Conservation (phyloP, 176 grass and related monocot species). For the Rhynchospora tenuis region DNA sequence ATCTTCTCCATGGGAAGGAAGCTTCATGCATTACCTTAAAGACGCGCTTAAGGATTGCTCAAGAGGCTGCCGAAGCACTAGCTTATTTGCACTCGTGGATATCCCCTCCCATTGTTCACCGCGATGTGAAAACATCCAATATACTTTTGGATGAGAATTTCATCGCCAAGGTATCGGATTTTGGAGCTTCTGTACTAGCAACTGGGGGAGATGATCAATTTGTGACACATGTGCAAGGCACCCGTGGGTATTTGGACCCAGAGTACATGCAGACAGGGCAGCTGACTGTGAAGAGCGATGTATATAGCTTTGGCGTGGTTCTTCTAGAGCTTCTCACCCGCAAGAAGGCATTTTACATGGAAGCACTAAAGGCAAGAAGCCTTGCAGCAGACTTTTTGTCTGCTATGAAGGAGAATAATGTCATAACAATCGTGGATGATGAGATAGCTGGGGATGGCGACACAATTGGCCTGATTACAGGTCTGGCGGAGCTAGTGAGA, state of each 20-base stretch:
- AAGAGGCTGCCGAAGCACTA: not conserved
- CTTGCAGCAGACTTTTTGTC: not conserved
- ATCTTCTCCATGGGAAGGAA: not conserved
- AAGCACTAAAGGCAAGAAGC: not conserved
- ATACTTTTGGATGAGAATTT: constrained; percentile 19
- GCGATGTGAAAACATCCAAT: constrained; percentile 34
- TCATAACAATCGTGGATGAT: not conserved
- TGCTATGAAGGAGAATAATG: not conserved
- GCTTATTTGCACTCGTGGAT: constrained; percentile 19
- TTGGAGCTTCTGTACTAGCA: constrained; percentile 23
- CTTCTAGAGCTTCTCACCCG: constrained; percentile 19
- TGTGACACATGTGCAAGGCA: constrained; percentile 15
- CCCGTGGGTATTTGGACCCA: constrained; percentile 18
- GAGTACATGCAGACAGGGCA: not conserved
- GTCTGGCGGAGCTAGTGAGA: not conserved
- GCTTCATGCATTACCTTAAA: not conserved
- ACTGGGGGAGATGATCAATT: not conserved
- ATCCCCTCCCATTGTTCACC: constrained; percentile 16
- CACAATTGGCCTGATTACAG: not conserved
- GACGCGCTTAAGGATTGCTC: not conserved
- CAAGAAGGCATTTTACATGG: not conserved
- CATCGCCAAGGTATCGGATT: constrained; percentile 24
- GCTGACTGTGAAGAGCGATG: constrained; percentile 23
- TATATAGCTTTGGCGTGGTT: constrained; percentile 29
- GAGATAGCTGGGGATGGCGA: not conserved